phyloP scores from a whole-genome alignment of 208 protist species.

The Leishmania aethiopica region DNA sequence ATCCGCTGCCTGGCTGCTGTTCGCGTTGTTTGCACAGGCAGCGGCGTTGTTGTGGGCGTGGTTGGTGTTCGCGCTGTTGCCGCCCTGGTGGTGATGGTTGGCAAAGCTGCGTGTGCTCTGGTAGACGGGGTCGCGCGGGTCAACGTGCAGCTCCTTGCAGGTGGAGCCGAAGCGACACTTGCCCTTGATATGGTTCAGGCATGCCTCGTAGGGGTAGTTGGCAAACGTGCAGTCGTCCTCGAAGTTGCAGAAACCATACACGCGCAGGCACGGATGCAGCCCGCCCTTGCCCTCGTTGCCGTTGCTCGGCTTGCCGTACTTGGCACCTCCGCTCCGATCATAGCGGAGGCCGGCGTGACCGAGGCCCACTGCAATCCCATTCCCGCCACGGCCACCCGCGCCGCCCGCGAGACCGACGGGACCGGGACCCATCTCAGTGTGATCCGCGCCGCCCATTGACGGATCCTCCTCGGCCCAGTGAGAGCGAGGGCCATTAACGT shows the following conservation, averaged over 20 bases:
- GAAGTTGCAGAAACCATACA: slow-evolving; percentile 92
- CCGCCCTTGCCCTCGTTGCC: slow-evolving; percentile 30
- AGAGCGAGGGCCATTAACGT: slow-evolving; percentile 13
- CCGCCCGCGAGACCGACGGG: not conserved
- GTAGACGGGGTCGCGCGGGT: slow-evolving; percentile 51
- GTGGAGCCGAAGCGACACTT: slow-evolving; percentile 86
- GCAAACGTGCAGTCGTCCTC: slow-evolving; percentile 88
- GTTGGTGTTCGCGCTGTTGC: slow-evolving; percentile 12
- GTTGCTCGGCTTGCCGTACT: slow-evolving; percentile 19
- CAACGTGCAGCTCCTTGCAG: slow-evolving; percentile 91
- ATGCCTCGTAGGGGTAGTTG: slow-evolving; percentile 88
- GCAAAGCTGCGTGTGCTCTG: slow-evolving; percentile 61
- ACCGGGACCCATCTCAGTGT: slow-evolving; percentile 19
- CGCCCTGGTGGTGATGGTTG: slow-evolving; percentile 34
- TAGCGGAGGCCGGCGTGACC: slow-evolving; percentile 11
- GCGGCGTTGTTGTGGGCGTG: slow-evolving; percentile 6
- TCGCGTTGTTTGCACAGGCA: slow-evolving; percentile 1
- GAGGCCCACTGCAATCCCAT: slow-evolving; percentile 5
- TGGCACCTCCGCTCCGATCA: slow-evolving; percentile 19
- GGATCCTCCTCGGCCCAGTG: slow-evolving; percentile 31
- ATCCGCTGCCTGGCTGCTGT: slow-evolving; percentile 10
- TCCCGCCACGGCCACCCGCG: slow-evolving; percentile 7
- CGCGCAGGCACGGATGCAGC: slow-evolving; percentile 84
- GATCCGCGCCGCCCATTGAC: slow-evolving; percentile 10
- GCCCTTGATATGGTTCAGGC: slow-evolving; percentile 90